Conservation (phyloP, 441 rosid species). For the Raphanus hybrid region DNA sequence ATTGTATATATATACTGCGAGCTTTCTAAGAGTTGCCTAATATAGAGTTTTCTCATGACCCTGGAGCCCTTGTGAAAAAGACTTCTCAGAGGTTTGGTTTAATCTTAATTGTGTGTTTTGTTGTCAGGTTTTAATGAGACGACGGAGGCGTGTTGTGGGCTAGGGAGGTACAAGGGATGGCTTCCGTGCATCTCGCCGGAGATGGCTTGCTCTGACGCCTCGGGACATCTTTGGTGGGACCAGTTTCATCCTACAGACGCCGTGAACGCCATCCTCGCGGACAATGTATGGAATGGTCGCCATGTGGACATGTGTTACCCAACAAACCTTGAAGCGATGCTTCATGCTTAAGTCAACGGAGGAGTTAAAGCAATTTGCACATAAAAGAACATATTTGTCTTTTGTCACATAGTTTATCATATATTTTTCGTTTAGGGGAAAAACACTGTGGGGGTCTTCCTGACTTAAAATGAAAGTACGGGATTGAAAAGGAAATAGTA, state of each 20-base stretch:
- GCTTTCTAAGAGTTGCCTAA: not conserved
- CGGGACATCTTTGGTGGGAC: conserved; percentile 88
- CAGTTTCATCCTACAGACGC: conserved; percentile 92
- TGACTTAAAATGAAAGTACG: not conserved
- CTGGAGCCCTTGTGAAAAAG: not conserved
- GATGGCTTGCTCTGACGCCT: conserved; percentile 79
- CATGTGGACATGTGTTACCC: conserved; percentile 86
- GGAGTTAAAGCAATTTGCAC: not conserved
- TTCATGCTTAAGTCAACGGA: conserved; percentile 24
- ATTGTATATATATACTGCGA: not conserved
- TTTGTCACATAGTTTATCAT: not conserved
- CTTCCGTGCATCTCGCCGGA: conserved; percentile 75
- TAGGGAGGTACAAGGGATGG: conserved; percentile 86
- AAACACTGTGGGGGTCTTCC: not conserved
- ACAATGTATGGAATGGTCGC: conserved; percentile 80
- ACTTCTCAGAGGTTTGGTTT: not conserved
- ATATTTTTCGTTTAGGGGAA: not conserved
- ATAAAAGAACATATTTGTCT: not conserved
- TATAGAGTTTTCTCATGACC: conserved; percentile 8
- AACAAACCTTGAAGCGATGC: conserved; percentile 63
- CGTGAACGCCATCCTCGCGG: conserved; percentile 83
- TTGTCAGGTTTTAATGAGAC: conserved; percentile 71
- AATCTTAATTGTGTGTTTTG: conserved; percentile 1
- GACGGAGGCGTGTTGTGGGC: conserved; percentile 85
- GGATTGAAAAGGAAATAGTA: conserved; percentile 7